Evolutionary conservation across 306 rosid genomes (phyloP), one percentile per base, ranked within the genome.

Genomic region (Lotus japonicus): DNA sequence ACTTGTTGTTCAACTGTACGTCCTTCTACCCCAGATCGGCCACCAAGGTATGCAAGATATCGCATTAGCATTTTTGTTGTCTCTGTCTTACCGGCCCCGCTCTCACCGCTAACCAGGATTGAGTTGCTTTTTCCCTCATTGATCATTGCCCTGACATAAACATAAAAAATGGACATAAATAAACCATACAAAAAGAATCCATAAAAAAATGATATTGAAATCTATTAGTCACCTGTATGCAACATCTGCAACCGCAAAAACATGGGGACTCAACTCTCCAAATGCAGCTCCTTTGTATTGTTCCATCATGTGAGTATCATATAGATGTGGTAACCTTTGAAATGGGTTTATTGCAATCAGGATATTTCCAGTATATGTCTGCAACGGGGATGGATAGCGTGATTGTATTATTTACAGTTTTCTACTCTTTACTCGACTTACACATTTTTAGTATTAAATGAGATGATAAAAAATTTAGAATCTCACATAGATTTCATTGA

Each of bases 21-120:
- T 60, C 99, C 99, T 89, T 95, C 99, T 64, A 95, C 99, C 66
- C 99, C 99, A 77, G 96, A 88, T 58, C 99, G 97, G 42, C 99
- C 99, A 35, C 99, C 99, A 43, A 95, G 96, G 81, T 88, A 81
- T 13, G 99, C 99, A 80, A 95, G 99, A 84, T 95, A 95, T 15
- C 92, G 84, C 99, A 95, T 95, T 51, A 95, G 97, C 99, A 95
- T 95, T 80, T 95, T 95, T 69, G 99, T 95, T 49, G 99, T 95
- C 85, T 95, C 99, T 52, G 99, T 95, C 85, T 95, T 95, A 80
- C 99, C 99, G 77, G 99, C 99, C 52, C 99, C 99, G 81, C 99
- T 95, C 81, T 95, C 99, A 75, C 99, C 99, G 15, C 99, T 95
- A 26, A 95, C 99, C 73, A 95, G 81, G 71, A 95, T 95, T 78